phyloP scores from a whole-genome alignment of 768 basidiomycete genomes.

The Lactarius hengduanensis region DNA sequence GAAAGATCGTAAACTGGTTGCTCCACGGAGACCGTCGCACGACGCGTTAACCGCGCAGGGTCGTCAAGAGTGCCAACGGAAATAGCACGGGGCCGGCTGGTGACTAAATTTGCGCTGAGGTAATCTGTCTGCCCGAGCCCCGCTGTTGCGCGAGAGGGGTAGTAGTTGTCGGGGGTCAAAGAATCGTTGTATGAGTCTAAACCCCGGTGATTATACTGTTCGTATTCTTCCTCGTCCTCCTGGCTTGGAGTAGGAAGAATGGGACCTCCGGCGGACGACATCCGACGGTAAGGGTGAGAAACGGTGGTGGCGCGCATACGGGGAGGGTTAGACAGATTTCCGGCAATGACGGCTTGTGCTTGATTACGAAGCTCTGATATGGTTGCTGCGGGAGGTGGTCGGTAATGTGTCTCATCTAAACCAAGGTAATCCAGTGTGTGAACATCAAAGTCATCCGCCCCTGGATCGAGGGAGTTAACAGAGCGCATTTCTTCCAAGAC shows the following conservation, averaged over 20 bases:
- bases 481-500: slow-evolving; percentile 81
- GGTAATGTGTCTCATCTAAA: slow-evolving; percentile 69
- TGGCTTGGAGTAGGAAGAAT: slow-evolving; percentile 60
- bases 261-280: slow-evolving; percentile 58
- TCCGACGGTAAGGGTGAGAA: slow-evolving; percentile 83
- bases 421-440: slow-evolving; percentile 97
- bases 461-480: slow-evolving; percentile 73
- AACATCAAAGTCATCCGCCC: slow-evolving; percentile 85
- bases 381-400: slow-evolving; percentile 81
- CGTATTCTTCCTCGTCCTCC: slow-evolving; percentile 77
- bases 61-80: slow-evolving; percentile 89
- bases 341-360: slow-evolving; percentile 86
- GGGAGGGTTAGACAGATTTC: slow-evolving; percentile 75
- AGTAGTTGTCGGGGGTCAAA: slow-evolving; percentile 60
- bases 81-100: slow-evolving; percentile 71
- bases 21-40: slow-evolving; percentile 45
- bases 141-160: slow-evolving; percentile 36
- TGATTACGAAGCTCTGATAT: slow-evolving; percentile 87
- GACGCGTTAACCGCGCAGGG: slow-evolving; percentile 67
- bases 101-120: slow-evolving; percentile 20
- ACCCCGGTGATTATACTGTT: slow-evolving; percentile 58
- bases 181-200: slow-evolving; percentile 59
- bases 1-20: slow-evolving; percentile 49
- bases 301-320: slow-evolving; percentile 88
- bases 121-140: slow-evolving; percentile 27